These are phyloP conservation scores for Emydomyces testavorans DNA, from an alignment of 2,329 filamentous ascomycete genomes.

Conservation along the genomic window DNA sequence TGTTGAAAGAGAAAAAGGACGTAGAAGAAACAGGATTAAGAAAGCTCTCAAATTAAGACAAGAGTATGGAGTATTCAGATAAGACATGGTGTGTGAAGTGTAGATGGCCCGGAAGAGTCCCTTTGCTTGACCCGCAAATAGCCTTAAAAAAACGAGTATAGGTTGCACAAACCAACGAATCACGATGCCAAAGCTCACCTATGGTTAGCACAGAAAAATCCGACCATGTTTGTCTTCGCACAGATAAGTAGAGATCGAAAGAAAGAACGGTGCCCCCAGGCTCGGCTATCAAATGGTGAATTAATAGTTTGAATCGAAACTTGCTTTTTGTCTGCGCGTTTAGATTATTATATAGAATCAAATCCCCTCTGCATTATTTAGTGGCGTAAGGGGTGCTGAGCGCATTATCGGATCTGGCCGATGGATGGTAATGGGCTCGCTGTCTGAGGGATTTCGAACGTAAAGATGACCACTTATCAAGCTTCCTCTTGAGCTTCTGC, in stretches of 20 bases:
- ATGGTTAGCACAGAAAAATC: too few species aligned
- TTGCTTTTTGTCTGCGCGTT: too few species aligned
- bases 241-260: too few species aligned
- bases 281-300: neutral
- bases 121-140: neutral
- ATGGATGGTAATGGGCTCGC: neutral
- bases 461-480: slow-evolving; percentile 12
- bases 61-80: neutral
- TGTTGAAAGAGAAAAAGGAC: neutral
- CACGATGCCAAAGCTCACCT: neutral
- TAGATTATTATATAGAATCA: slow-evolving; percentile 2
- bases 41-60: neutral
- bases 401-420: neutral
- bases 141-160: neutral
- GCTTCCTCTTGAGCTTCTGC: neutral
- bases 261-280: neutral
- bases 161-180: slow-evolving; percentile 2
- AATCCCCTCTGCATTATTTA: neutral
- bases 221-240: too few species aligned
- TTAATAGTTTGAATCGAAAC: neutral
- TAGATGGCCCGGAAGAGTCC: slow-evolving; percentile 4
- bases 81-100: neutral
- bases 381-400: neutral
- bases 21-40: neutral
- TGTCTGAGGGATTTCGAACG: slow-evolving; percentile 1